Evolutionary conservation across 2,329 filamentous ascomycete genomes (phyloP).

Genomic region (Pseudocercospora cruenta): DNA sequence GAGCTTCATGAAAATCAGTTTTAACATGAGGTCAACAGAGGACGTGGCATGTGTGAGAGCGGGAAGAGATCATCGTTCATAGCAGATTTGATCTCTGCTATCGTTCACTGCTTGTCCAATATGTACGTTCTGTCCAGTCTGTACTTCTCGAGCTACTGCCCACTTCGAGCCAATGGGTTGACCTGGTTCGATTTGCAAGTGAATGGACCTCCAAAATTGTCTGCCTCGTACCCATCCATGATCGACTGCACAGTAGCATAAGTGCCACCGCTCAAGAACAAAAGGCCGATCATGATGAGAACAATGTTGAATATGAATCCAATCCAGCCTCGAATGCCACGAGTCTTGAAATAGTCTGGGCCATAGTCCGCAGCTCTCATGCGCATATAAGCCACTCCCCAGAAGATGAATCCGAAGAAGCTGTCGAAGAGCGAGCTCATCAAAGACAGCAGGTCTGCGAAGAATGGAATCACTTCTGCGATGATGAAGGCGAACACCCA

Average conservation of each 20-base stretch:
- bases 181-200: conserved; percentile 20
- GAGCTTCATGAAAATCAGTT: background rate
- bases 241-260: conserved; percentile 75
- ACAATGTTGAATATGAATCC: conserved; percentile 70
- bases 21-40: no score
- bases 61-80: background rate
- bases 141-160: background rate
- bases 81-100: background rate
- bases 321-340: conserved; percentile 57
- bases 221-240: conserved; percentile 56
- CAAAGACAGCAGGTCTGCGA: conserved; percentile 72
- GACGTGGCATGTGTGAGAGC: background rate
- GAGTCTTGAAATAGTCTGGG: conserved; percentile 55
- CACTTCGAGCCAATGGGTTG: background rate
- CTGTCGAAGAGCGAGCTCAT: conserved; percentile 92
- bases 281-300: conserved; percentile 74
- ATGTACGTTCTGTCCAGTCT: background rate
- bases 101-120: background rate
- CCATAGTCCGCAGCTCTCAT: conserved; percentile 71
- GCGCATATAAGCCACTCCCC: conserved; percentile 78
- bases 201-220: conserved; percentile 50
- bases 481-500: conserved; percentile 94
- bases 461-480: conserved; percentile 91
- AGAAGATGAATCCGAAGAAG: conserved; percentile 96
- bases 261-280: conserved; percentile 80